Conservation (phyloP, 1,284 basidiomycete species). For the Trichosporon faecale region DNA sequence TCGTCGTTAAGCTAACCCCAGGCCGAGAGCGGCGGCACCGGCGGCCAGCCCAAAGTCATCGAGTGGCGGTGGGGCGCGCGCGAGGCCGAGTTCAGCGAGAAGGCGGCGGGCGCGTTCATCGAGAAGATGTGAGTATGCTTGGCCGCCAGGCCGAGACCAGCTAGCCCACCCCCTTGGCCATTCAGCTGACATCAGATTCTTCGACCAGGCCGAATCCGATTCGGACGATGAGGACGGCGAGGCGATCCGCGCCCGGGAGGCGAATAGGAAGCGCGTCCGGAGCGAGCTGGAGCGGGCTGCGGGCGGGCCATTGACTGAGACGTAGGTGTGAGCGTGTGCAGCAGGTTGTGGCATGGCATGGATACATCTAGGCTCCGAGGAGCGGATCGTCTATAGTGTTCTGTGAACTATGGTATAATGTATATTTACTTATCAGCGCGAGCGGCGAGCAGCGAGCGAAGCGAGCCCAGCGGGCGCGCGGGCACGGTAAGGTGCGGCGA, state of each 20-base stretch:
- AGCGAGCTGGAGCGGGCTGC: conserved; percentile 42
- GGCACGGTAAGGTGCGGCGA: too few species aligned
- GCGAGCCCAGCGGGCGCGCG: neutral
- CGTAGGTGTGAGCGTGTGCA: neutral
- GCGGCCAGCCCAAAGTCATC: conserved; percentile 12
- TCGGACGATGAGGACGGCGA: conserved; percentile 32
- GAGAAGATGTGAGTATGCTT: conserved; percentile 39
- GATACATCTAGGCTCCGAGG: conserved; percentile 1
- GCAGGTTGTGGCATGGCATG: neutral
- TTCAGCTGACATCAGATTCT: conserved; percentile 18
- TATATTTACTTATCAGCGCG: conserved; percentile 13
- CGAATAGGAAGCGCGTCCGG: conserved; percentile 33
- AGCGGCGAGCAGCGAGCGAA: neutral
- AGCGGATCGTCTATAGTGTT: conserved; percentile 1
- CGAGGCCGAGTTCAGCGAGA: conserved; percentile 48
- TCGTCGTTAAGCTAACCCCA: neutral
- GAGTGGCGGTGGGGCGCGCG: conserved; percentile 50
- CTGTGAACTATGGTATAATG: conserved; percentile 12
- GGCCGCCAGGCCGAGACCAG: too few species aligned
- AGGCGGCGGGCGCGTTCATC: conserved; percentile 45
- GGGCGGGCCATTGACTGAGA: conserved; percentile 30
- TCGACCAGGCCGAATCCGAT: conserved; percentile 19
- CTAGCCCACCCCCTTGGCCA: neutral
- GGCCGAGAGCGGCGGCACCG: conserved; percentile 15
- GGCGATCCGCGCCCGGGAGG: conserved; percentile 15